Conservation (phyloP, 2,329 filamentous ascomycete genomes). For the Fusarium cyanostomum region DNA sequence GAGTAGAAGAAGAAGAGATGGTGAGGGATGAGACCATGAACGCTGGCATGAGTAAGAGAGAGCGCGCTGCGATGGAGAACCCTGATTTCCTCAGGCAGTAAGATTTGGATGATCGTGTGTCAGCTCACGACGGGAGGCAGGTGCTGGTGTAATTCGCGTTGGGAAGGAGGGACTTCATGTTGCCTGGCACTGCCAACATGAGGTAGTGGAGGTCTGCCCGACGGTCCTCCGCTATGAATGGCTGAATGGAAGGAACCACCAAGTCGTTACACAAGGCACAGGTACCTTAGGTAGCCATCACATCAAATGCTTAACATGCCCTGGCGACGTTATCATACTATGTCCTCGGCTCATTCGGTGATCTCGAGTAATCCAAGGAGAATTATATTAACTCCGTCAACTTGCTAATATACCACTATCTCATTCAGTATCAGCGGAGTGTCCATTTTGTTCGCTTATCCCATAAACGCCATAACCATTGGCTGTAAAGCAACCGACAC, state of each 20-base stretch:
- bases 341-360: too few species aligned
- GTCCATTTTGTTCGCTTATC: constrained; percentile 4
- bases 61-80: neutral
- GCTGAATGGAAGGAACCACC: too few species aligned
- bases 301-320: neutral
- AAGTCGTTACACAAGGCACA: too few species aligned
- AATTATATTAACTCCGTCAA: neutral
- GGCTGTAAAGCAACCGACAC: too few species aligned
- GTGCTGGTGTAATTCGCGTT: neutral
- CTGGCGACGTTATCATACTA: too few species aligned
- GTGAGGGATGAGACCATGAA: too few species aligned
- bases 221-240: neutral
- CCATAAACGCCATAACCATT: neutral
- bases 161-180: constrained; percentile 1
- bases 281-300: too few species aligned
- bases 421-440: neutral
- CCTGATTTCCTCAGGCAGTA: neutral
- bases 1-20: neutral
- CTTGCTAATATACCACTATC: neutral
- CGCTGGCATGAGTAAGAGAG: too few species aligned
- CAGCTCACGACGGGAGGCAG: neutral
- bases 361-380: too few species aligned
- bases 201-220: too few species aligned
- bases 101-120: neutral
- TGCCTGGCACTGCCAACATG: neutral